Percentiles rank a stretch among this genome's conserved stretches.
These are phyloP conservation scores for Backusella luteola DNA, from an alignment of 192 early-diverging fungal genomes.

Conservation along the genomic window DNA sequence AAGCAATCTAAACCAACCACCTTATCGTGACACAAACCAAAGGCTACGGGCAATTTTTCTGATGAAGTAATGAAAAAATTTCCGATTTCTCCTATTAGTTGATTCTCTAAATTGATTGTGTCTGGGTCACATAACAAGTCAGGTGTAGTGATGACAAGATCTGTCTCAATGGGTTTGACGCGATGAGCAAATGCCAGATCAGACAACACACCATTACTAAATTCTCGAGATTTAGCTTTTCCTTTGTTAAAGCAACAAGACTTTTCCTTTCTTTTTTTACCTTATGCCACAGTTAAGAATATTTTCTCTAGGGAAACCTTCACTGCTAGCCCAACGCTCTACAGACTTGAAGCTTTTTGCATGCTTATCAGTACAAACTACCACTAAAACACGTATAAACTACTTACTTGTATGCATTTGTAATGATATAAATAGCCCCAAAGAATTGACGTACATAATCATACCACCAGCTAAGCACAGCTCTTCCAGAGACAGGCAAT, in stretches of 20 bases:
- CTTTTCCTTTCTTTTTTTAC: constrained; percentile 17
- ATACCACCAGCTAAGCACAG: constrained; percentile 40
- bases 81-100: not conserved
- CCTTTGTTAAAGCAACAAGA: too few species aligned
- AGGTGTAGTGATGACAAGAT: constrained; percentile 14
- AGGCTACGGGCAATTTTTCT: not conserved
- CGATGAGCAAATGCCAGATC: constrained; percentile 17
- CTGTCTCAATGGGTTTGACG: constrained; percentile 3
- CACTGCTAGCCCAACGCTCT: constrained; percentile 33
- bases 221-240: not conserved
- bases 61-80: not conserved
- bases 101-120: not conserved
- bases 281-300: constrained; percentile 37
- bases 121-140: constrained; percentile 20
- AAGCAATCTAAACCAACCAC: not conserved
- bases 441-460: constrained; percentile 1
- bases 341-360: constrained; percentile 34
- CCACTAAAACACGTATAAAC: not conserved
- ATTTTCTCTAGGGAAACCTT: constrained; percentile 29
- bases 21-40: not conserved
- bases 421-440: constrained; percentile 21
- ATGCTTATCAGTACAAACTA: not conserved
- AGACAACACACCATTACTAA: constrained; percentile 13
- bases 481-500: constrained; percentile 37
- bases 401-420: constrained; percentile 42